Evolutionary conservation across 2,329 filamentous ascomycete genomes (phyloP).

Genomic region (Paecilomyces variotii): DNA sequence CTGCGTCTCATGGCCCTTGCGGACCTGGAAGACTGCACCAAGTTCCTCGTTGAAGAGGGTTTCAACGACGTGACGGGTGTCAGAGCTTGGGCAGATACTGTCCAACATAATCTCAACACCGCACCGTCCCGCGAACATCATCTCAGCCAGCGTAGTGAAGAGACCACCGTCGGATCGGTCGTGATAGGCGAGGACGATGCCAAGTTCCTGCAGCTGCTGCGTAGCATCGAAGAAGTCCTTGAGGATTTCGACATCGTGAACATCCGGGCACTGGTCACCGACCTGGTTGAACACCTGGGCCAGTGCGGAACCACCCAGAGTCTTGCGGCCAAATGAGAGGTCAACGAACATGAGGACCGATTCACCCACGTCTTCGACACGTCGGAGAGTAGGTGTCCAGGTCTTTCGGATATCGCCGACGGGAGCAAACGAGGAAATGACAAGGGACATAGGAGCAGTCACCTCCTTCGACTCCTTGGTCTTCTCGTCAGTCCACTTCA

Average conservation of each 20-base stretch:
- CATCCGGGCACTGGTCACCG: constrained; percentile 76
- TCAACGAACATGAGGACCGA: constrained; percentile 86
- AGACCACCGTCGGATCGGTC: constrained; percentile 90
- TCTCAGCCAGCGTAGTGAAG: constrained; percentile 83
- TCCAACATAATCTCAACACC: constrained; percentile 82
- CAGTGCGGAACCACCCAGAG: constrained; percentile 82
- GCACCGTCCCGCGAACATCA: constrained; percentile 95
- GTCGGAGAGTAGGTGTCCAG: constrained; percentile 84
- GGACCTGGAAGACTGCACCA: constrained; percentile 91
- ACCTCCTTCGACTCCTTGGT: constrained; percentile 69
- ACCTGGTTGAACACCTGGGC: constrained; percentile 84
- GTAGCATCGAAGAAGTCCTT: constrained; percentile 90
- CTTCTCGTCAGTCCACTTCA: constrained; percentile 73
- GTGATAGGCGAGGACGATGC: constrained; percentile 83
- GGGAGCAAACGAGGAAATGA: constrained; percentile 83
- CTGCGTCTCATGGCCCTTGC: constrained; percentile 70
- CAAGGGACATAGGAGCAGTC: constrained; percentile 81
- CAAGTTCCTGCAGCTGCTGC: constrained; percentile 56
- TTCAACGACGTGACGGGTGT: constrained; percentile 59
- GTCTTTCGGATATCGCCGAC: constrained; percentile 77
- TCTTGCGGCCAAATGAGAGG: constrained; percentile 69
- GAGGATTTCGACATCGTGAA: constrained; percentile 71
- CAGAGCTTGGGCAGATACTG: constrained; percentile 50
- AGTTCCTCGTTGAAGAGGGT: constrained; percentile 94
- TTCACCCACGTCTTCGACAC: constrained; percentile 80